A percentile compares a stretch with the other conserved stretches of the same genome.
phyloP scores from a whole-genome alignment of 768 basidiomycete genomes.

The Fistulinella prunicolor region DNA sequence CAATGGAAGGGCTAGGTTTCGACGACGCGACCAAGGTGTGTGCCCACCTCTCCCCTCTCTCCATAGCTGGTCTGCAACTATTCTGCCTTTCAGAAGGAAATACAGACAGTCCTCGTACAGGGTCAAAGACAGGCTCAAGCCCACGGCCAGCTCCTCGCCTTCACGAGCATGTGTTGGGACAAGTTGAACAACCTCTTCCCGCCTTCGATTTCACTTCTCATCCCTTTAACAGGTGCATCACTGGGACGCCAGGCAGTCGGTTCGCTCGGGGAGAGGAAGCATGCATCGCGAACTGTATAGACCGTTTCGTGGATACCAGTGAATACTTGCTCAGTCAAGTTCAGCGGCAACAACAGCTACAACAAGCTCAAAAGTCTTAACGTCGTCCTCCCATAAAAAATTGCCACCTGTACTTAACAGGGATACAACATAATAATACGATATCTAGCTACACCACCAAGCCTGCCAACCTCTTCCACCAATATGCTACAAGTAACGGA shows the following conservation, averaged over 20 bases:
- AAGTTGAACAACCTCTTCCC: constrained; percentile 53
- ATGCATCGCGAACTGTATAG: constrained; percentile 88
- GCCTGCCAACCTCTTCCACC: constrained; percentile 41
- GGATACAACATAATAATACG: neutral
- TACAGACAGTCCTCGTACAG: constrained; percentile 71
- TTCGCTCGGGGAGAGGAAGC: constrained; percentile 78
- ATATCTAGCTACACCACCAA: constrained; percentile 17
- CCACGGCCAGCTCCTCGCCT: constrained; percentile 65
- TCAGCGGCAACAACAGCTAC: constrained; percentile 48
- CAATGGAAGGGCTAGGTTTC: constrained; percentile 47
- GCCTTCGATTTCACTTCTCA: constrained; percentile 1
- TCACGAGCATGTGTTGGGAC: constrained; percentile 90
- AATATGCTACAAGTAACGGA: constrained; percentile 51
- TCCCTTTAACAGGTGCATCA: constrained; percentile 63
- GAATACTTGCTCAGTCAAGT: constrained; percentile 75
- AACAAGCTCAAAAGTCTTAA: constrained; percentile 30
- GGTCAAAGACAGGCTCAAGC: constrained; percentile 83
- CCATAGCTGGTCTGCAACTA: constrained; percentile 1
- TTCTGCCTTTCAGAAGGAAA: constrained; percentile 65
- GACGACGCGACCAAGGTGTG: constrained; percentile 76
- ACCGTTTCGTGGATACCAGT: constrained; percentile 86
- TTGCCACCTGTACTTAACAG: too few species aligned
- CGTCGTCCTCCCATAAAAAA: constrained; percentile 2
- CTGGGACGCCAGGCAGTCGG: constrained; percentile 69
- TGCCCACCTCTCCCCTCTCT: neutral